Evolutionary conservation across 2,329 filamentous ascomycete species (phyloP).

Genomic region (Chaetomium sp.): DNA sequence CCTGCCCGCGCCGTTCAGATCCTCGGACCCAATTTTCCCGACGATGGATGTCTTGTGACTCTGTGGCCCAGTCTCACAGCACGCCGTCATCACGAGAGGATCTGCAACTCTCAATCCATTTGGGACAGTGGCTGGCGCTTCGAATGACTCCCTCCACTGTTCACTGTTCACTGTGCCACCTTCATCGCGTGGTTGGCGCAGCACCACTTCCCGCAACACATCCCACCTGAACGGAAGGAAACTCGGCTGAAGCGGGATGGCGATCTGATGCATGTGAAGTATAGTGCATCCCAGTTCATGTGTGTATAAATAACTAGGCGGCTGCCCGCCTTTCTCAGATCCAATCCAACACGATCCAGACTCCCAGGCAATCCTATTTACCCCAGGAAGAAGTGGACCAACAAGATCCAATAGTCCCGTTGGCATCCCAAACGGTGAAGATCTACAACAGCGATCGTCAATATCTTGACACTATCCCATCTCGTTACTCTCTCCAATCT

Average conservation of each 20-base stretch:
- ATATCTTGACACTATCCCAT: conserved; percentile 15
- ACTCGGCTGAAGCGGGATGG: not conserved
- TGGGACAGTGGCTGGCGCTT: not conserved
- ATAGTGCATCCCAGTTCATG: not conserved
- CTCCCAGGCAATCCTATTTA: not conserved
- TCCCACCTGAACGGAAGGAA: not conserved
- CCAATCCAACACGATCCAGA: not conserved
- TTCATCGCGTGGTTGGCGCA: conserved; percentile 10
- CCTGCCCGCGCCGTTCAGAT: not conserved
- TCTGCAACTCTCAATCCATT: conserved; percentile 6
- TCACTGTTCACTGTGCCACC: conserved; percentile 7
- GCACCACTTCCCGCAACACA: not conserved
- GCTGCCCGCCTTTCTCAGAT: not conserved
- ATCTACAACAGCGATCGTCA: conserved; percentile 16
- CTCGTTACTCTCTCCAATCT: not conserved
- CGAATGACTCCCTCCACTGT: conserved; percentile 1
- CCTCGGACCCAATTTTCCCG: conserved; percentile 18
- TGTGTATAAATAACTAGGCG: conserved; percentile 7
- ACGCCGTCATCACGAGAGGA: conserved; percentile 13
- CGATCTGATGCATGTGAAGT: not conserved
- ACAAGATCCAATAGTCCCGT: not conserved
- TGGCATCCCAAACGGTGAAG: conserved; percentile 12
- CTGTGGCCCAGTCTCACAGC: conserved; percentile 10
- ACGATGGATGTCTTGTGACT: not conserved
- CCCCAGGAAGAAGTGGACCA: not conserved